Evolutionary conservation across 2,329 filamentous ascomycete genomes (phyloP).

Genomic region (Claviceps sp.): DNA sequence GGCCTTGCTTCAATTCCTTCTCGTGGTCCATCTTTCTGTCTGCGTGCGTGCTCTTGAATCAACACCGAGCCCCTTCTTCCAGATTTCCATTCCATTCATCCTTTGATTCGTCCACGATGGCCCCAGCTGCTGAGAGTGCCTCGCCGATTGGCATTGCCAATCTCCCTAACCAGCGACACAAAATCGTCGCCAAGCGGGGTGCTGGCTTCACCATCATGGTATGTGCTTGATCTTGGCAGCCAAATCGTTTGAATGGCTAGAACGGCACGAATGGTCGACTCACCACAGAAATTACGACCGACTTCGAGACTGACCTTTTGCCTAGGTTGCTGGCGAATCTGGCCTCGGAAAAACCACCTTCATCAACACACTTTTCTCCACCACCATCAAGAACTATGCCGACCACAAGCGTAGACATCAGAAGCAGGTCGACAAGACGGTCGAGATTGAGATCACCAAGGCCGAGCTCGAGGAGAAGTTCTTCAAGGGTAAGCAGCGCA

Average conservation of each 20-base stretch:
- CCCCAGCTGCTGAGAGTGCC: constrained; percentile 45
- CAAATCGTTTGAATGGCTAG: background rate
- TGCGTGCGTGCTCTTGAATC: background rate
- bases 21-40: constrained; percentile 3
- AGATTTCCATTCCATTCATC: constrained; percentile 5
- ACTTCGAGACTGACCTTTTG: constrained; percentile 5
- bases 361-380: constrained; percentile 99
- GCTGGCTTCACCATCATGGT: constrained; percentile 99
- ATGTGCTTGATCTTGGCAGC: constrained; percentile 9
- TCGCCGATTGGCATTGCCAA: constrained; percentile 64
- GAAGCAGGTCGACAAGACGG: constrained; percentile 99
- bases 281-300: background rate
- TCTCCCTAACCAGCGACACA: constrained; percentile 60
- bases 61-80: background rate
- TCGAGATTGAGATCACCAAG: constrained; percentile 99
- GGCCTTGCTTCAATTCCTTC: constrained; percentile 3
- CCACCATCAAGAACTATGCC: constrained; percentile 99
- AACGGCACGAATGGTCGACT: background rate
- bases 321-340: constrained; percentile 91
- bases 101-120: constrained; percentile 31
- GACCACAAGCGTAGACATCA: constrained; percentile 98
- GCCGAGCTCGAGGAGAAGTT: constrained; percentile 99
- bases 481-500: constrained; percentile 70
- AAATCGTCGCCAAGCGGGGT: constrained; percentile 70
- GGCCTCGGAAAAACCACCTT: constrained; percentile 98